Conservation (phyloP, 2,329 filamentous ascomycete genomes). For the Colletotrichum lindemuthianum region DNA sequence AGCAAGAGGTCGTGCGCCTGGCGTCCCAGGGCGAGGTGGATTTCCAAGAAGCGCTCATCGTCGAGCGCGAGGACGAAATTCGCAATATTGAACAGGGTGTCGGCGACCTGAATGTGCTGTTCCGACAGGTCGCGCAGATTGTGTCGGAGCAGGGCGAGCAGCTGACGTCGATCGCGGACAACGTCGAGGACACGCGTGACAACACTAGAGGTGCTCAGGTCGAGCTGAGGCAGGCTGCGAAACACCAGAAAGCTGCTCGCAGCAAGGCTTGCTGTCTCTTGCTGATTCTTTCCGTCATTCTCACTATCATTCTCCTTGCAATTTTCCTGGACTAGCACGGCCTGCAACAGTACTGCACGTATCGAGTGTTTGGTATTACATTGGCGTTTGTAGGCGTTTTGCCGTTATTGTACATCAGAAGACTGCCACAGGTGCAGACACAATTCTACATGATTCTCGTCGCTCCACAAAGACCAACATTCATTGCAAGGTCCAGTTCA, state of each 20-base stretch:
- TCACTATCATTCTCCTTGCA: conserved; percentile 90
- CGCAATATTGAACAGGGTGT: conserved; percentile 97
- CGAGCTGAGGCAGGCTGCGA: conserved; percentile 84
- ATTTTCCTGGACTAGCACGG: conserved; percentile 74
- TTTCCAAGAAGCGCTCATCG: conserved; percentile 94
- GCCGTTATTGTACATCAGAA: conserved; percentile 34
- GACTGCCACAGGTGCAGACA: conserved; percentile 9
- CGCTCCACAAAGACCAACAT: background rate
- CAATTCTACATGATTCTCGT: conserved; percentile 6
- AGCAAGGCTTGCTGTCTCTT: conserved; percentile 95
- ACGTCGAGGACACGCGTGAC: conserved; percentile 83
- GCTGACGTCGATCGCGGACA: conserved; percentile 87
- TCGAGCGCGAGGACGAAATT: conserved; percentile 96
- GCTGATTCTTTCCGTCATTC: conserved; percentile 86
- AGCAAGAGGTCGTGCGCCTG: conserved; percentile 80
- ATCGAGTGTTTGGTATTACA: conserved; percentile 10
- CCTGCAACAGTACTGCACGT: background rate
- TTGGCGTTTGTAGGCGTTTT: conserved; percentile 26
- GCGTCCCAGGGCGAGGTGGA: conserved; percentile 95
- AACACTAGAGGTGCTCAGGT: conserved; percentile 87
- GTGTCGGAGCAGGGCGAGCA: conserved; percentile 92
- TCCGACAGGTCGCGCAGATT: conserved; percentile 97
- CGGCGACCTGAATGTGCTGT: conserved; percentile 93
- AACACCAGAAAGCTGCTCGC: conserved; percentile 94
- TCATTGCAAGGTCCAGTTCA: background rate